Evolutionary conservation across 2,329 filamentous ascomycete species (phyloP).

Genomic region (Alternaria rosae): DNA sequence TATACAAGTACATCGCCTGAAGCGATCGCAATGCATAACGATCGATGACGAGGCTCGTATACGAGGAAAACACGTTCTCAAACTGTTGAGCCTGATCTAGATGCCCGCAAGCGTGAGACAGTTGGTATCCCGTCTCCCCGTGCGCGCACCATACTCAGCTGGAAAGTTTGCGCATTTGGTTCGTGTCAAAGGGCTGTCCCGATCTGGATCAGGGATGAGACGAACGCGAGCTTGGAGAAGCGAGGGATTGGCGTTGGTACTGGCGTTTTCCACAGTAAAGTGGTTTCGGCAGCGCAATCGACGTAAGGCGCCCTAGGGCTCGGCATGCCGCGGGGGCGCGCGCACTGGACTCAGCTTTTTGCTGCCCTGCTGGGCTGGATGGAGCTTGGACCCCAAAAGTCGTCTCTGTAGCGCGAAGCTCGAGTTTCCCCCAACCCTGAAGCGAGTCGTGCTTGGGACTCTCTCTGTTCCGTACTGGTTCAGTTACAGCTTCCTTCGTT

Average conservation of each 20-base stretch:
- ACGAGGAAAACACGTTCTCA: background rate
- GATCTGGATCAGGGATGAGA: conserved; percentile 5
- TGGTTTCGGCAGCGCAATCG: background rate
- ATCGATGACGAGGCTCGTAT: background rate
- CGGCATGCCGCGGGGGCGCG: background rate
- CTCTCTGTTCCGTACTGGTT: background rate
- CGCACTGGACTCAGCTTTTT: background rate
- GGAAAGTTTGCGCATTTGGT: background rate
- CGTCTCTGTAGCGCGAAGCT: background rate
- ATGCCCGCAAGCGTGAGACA: conserved; percentile 1
- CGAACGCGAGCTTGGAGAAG: background rate
- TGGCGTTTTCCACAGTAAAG: background rate
- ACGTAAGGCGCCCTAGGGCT: background rate
- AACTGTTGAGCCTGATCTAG: conserved; percentile 1
- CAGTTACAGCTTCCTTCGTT: background rate
- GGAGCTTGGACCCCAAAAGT: background rate
- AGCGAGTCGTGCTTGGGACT: background rate
- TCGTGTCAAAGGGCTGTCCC: background rate
- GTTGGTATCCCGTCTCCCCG: background rate
- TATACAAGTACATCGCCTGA: background rate
- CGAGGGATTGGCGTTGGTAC: background rate
- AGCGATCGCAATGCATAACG: background rate
- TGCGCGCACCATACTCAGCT: background rate
- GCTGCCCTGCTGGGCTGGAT: background rate
- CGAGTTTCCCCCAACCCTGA: background rate